Base-by-base conservation (phyloP, 768 basidiomycete species). In the Mycena maculata region DNA sequence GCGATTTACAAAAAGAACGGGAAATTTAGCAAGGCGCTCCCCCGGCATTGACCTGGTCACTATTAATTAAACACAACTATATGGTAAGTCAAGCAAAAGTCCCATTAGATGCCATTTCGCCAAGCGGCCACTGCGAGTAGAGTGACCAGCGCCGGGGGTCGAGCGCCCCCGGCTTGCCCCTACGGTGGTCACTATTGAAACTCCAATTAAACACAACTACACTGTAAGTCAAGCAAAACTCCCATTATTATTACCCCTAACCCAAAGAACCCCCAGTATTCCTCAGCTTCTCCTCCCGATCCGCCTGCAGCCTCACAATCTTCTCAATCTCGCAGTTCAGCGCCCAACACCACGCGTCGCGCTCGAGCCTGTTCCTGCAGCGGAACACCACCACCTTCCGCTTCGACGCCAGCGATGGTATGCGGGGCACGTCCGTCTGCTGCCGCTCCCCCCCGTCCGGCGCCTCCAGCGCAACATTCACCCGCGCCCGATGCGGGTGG, bases 271-370 rank as follows among this genome's bases (percentile, higher is more conserved):
- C 68, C 10, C 94, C 95, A 12, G 83, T 83, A 58, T 89, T 86
- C 74, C 92, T 84, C 72, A 93, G 76, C 71, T 77, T 85, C 44
- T 82, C 84, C 76, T 96, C 95, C 69, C 93, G 82, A 22, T 85
- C 86, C 67, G 75, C 80, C 72, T 89, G 87, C 11, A 79, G 79
- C 73, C 93, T 83, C 41, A 88, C 88, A 16, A 92, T 79, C 75
- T 89, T 90, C 79, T 98, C 95, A 67, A 98, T 95, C 80, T 97
- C 95, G 48, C 87, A 87, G 67, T 94, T 95, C 71, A 99, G 79
- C 1, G 94, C 94, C 92, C 93, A 98, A 72, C 95, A 95, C 96
- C 96, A 98, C 30, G 91, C 85, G 77, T 99, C 96, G 30, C 96
- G 83, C 78, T 99, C 97, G 39, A 98, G 82, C 79, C 90, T 89